Conservation (phyloP, 1,139 yeast genomes). For the Petasospora fabianii region DNA sequence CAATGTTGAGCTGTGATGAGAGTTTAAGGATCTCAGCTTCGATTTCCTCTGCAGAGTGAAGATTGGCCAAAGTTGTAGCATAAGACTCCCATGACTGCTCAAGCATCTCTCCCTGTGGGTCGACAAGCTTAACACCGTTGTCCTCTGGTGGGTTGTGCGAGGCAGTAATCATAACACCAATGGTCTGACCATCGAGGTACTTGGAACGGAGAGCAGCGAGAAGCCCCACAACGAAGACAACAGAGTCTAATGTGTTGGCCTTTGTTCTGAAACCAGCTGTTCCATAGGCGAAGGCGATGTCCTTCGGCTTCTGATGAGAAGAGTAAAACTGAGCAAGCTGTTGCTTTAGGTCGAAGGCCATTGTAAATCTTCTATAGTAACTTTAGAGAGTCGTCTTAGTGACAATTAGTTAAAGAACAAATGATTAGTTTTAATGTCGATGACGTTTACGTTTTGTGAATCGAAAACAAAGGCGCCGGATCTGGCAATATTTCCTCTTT, state of each 20-base stretch:
- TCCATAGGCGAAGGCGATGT: slow-evolving; percentile 63
- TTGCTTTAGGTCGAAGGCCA: slow-evolving; percentile 14
- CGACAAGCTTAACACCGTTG: slow-evolving; percentile 94
- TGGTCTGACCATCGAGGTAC: slow-evolving; percentile 59
- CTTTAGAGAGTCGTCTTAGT: neutral
- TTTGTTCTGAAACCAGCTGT: slow-evolving; percentile 95
- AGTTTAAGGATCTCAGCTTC: slow-evolving; percentile 34
- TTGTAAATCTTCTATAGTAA: slow-evolving; percentile 2
- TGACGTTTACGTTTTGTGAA: neutral
- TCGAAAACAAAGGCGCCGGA: neutral
- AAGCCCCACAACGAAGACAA: slow-evolving; percentile 80
- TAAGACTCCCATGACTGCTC: slow-evolving; percentile 78
- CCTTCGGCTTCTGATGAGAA: slow-evolving; percentile 41
- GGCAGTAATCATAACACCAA: slow-evolving; percentile 95
- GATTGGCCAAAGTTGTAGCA: slow-evolving; percentile 80
- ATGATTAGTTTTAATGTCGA: neutral
- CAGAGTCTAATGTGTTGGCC: slow-evolving; percentile 71
- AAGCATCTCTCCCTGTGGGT: slow-evolving; percentile 92
- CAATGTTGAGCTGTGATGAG: slow-evolving; percentile 37
- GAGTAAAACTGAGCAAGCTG: slow-evolving; percentile 17
- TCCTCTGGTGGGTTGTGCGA: slow-evolving; percentile 95
- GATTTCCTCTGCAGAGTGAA: slow-evolving; percentile 35
- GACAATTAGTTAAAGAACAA: neutral
- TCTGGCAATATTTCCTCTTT: no score
- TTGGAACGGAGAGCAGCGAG: slow-evolving; percentile 81